These are phyloP conservation scores for Ogataea salicorniae DNA, from an alignment of 805 yeast genomes.

Conservation along the genomic window DNA sequence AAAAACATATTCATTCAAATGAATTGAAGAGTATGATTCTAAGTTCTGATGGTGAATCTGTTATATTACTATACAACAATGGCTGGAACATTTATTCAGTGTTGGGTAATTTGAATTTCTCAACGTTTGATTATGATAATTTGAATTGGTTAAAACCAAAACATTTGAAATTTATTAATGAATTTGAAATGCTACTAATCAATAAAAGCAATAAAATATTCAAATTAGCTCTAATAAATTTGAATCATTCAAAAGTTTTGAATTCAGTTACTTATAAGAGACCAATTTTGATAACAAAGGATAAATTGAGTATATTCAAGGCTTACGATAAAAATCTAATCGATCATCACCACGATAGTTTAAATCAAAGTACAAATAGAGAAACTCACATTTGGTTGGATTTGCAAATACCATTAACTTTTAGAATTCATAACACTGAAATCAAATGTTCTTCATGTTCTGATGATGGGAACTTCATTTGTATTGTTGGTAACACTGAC, in stretches of 20 bases:
- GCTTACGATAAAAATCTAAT: constrained; percentile 41
- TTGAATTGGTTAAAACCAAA: constrained; percentile 15
- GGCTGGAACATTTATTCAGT: constrained; percentile 48
- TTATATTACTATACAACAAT: constrained; percentile 23
- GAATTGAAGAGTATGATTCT: constrained; percentile 26
- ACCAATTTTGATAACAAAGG: constrained; percentile 38
- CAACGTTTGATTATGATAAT: constrained; percentile 34
- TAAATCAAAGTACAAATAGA: constrained; percentile 18
- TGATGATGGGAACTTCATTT: constrained; percentile 43
- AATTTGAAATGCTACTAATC: constrained; percentile 32
- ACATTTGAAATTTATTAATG: constrained; percentile 19
- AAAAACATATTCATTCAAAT: constrained; percentile 32
- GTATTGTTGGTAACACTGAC: constrained; percentile 46
- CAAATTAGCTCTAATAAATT: constrained; percentile 17
- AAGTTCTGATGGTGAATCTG: constrained; percentile 25
- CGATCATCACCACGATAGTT: constrained; percentile 31
- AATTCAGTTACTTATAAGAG: constrained; percentile 27
- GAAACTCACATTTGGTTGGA: constrained; percentile 43
- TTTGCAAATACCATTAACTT: constrained; percentile 41
- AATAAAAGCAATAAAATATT: constrained; percentile 26
- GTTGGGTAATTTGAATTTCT: constrained; percentile 41
- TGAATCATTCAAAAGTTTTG: constrained; percentile 22
- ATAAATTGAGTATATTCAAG: constrained; percentile 38
- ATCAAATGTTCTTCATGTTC: constrained; percentile 38
- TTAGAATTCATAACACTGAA: constrained; percentile 40